Conservation (phyloP, 2,329 filamentous ascomycete genomes). For the Paraphaeosphaeria sporulosa region DNA sequence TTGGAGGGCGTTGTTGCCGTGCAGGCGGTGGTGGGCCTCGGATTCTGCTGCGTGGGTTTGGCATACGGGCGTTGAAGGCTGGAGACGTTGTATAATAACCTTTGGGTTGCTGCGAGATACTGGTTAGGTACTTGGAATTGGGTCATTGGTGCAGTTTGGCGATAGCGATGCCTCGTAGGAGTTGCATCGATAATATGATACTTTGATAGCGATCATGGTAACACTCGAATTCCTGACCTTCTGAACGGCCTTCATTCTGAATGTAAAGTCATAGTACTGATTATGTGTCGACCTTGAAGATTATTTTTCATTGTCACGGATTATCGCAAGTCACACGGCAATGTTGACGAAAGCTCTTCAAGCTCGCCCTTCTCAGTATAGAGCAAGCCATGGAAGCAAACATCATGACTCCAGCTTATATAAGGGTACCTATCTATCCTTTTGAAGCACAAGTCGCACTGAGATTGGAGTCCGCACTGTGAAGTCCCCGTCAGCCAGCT, state of each 20-base stretch:
- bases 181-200: background rate
- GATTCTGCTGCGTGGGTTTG: background rate
- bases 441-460: background rate
- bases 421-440: background rate
- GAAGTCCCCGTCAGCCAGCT: too few relatives aligned
- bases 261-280: background rate
- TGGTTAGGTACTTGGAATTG: background rate
- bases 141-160: background rate
- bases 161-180: background rate
- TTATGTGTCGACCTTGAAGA: background rate
- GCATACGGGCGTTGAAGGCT: background rate
- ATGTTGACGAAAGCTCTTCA: background rate
- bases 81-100: background rate
- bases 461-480: background rate
- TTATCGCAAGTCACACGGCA: background rate
- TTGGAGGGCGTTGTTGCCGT: slow-evolving; percentile 6
- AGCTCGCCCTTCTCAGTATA: background rate
- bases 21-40: background rate
- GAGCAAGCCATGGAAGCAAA: background rate
- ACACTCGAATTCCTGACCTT: background rate
- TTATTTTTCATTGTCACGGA: background rate
- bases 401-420: background rate
- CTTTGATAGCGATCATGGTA: background rate
- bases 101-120: too few relatives aligned
- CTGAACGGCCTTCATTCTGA: background rate